Conservation (phyloP, 148 eudicot genomes). For the Bassia scoparia region DNA sequence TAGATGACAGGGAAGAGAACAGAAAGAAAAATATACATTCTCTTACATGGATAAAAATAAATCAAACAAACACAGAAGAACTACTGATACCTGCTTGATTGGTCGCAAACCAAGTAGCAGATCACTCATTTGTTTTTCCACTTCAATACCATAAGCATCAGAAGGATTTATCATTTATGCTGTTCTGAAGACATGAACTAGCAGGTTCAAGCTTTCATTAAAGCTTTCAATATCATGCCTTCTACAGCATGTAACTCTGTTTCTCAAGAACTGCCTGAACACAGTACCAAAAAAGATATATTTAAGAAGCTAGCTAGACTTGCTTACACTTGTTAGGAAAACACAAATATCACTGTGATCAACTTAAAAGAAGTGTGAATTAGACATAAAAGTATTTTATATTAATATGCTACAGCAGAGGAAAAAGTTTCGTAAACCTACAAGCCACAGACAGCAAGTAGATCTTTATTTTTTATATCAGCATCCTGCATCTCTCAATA, state of each 20-base stretch:
- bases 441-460: no score
- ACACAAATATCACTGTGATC: background rate
- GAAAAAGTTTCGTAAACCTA: background rate
- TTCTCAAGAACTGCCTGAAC: conserved; percentile 62
- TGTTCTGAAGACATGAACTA: conserved; percentile 67
- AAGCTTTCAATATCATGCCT: conserved; percentile 90
- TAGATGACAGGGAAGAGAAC: background rate
- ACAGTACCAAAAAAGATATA: conserved; percentile 17
- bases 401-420: background rate
- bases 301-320: conserved; percentile 5
- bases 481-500: background rate
- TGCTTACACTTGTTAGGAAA: background rate
- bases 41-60: background rate
- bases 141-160: conserved; percentile 56
- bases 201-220: conserved; percentile 92
- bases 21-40: background rate
- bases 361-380: conserved; percentile 4
- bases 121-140: conserved; percentile 79
- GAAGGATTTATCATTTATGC: conserved; percentile 42
- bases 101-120: conserved; percentile 73
- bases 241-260: conserved; percentile 95
- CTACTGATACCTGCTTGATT: conserved; percentile 74
- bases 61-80: conserved; percentile 4
- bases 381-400: no score
- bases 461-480: background rate